These are phyloP conservation scores for Andrographis paniculata DNA, from an alignment of 305 asterid genomes.

Conservation along the genomic window DNA sequence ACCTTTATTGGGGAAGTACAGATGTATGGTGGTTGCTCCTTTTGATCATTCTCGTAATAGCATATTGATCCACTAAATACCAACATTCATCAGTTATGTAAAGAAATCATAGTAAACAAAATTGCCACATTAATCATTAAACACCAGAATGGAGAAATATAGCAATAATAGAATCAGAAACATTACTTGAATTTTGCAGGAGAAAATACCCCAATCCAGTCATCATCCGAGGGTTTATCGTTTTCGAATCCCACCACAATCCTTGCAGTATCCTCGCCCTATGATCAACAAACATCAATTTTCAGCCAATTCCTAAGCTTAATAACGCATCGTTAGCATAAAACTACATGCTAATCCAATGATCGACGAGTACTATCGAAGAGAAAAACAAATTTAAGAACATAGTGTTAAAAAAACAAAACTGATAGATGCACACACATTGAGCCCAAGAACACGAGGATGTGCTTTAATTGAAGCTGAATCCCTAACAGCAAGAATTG, in stretches of 20 bases:
- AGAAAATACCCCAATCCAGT: conserved; percentile 94
- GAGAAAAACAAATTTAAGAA: background rate
- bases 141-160: background rate
- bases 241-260: conserved; percentile 42
- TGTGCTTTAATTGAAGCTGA: conserved; percentile 50
- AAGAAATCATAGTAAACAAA: background rate
- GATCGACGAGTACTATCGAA: too few species aligned
- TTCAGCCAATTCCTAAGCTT: background rate
- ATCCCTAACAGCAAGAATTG: conserved; percentile 34
- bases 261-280: conserved; percentile 68
- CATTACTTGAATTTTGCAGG: conserved; percentile 86
- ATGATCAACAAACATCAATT: conserved; percentile 16
- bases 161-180: conserved; percentile 4
- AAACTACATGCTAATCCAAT: background rate
- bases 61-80: conserved; percentile 61
- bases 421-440: conserved; percentile 19
- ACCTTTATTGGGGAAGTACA: conserved; percentile 90
- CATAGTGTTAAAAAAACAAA: background rate
- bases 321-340: background rate
- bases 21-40: conserved; percentile 50
- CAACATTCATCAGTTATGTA: conserved; percentile 16
- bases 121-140: background rate
- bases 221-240: conserved; percentile 53
- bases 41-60: conserved; percentile 28
- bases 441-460: conserved; percentile 57